These are phyloP conservation scores for Saturnispora serradocipensis DNA, from an alignment of 805 yeast genomes.

Conservation along the genomic window DNA sequence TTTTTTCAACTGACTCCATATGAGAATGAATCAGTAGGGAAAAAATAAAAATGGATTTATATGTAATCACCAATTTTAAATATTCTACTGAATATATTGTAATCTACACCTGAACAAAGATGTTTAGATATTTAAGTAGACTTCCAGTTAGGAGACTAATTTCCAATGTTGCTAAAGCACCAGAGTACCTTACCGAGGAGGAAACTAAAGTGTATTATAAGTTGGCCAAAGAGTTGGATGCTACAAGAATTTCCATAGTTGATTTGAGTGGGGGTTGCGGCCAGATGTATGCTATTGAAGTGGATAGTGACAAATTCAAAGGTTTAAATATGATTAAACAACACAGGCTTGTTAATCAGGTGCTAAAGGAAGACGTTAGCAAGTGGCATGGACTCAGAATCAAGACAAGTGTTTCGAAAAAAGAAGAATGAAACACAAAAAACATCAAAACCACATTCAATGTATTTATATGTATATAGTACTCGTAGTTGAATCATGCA, in stretches of 20 bases:
- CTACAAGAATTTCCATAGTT: conserved; percentile 53
- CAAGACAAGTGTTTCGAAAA: conserved; percentile 49
- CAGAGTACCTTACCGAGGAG: conserved; percentile 19
- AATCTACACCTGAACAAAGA: not conserved
- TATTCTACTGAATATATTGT: not conserved
- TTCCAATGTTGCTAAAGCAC: conserved; percentile 2
- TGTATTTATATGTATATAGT: conserved; percentile 2
- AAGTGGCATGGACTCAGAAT: conserved; percentile 95
- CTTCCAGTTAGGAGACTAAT: not conserved
- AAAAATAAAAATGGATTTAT: not conserved
- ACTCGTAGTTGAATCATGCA: not conserved
- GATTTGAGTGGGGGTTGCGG: conserved; percentile 97
- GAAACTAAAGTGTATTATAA: conserved; percentile 56
- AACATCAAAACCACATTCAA: not conserved
- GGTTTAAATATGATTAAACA: conserved; percentile 84
- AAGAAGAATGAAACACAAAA: not conserved
- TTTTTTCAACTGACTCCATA: not conserved
- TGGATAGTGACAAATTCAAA: conserved; percentile 65
- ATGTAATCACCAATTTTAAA: not conserved
- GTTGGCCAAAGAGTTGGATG: conserved; percentile 47
- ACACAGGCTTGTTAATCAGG: conserved; percentile 79
- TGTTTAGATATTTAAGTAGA: not conserved
- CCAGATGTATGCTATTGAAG: conserved; percentile 86
- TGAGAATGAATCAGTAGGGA: not conserved
- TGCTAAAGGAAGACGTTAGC: conserved; percentile 73